Base-by-base conservation (phyloP, 148 eudicot genomes). In the Rheum nobile region DNA sequence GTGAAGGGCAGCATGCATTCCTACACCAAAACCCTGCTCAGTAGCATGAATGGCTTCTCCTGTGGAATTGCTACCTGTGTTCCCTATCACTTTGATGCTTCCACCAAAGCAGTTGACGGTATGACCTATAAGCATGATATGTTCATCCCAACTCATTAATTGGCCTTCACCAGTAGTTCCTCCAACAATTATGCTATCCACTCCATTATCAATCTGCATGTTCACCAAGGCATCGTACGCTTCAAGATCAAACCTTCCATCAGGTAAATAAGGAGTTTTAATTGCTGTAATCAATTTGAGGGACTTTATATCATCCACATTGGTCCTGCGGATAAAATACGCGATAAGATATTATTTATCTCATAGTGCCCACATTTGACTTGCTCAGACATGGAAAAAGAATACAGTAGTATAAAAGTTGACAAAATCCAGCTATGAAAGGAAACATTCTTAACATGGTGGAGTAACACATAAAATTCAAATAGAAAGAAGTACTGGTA, bases 1-100 rank as follows among this genome's bases (percentile, higher is more conserved):
- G 84, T 92, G 97, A 71, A 92, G 88, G 72, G 97, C 97, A n/a
- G 96, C 97, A 32, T 90, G 97, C 97, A 92, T 92, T 74, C 97
- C 97, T 6, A 92, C 97, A 4, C 89, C 92, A 77, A 92, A 92
- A 35, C 97, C 97, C 77, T 92, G 97, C 72, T 92, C 97, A 1
- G 92, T 84, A 5, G 97, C 97, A 65, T 92, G 97, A 75, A 92
- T 86, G 8, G 97, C 97, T 85, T 92, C 96, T 77, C 96, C 75
- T n/a, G 97, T 90, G 39, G 96, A 92, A 86, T 92, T 92, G 74
- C 96, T 92, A 42, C 97, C 96, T 0, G 97, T 92, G 77, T 92
- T 92, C 4, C 97, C 97, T 29, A 92, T 92, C 28, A 92, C 97
- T 79, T 90, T 90, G 67, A 92, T 84, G 48, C 69, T 80, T 73